Evolutionary conservation across 495 filamentous ascomycete species (phyloP).

Genomic region (Elasticomyces elasticus): DNA sequence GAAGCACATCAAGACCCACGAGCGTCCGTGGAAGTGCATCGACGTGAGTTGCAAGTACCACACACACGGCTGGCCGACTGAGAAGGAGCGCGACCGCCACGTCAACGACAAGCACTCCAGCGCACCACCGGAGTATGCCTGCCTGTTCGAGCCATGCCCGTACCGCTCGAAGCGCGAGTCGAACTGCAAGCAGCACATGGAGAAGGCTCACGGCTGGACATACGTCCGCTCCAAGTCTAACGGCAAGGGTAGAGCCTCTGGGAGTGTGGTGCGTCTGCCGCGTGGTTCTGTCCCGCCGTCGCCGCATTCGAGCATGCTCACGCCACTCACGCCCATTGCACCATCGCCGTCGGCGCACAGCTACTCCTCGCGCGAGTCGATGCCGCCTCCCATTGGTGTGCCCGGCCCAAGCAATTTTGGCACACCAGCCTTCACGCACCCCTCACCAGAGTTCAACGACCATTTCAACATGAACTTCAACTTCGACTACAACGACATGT

Average conservation of each 20-base stretch:
- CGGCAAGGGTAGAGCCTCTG: conserved; percentile 30
- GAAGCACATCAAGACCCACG: conserved; percentile 97
- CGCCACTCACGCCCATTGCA: conserved; percentile 18
- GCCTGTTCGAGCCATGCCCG: conserved; percentile 72
- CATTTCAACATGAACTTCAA: conserved; percentile 25
- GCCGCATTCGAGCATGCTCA: conserved; percentile 15
- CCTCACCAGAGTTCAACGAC: conserved; percentile 15
- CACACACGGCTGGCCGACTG: conserved; percentile 83
- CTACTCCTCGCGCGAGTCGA: conserved; percentile 9
- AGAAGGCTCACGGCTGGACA: conserved; percentile 85
- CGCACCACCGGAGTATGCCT: conserved; percentile 67
- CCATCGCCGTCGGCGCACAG: conserved; percentile 18
- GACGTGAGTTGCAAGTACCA: conserved; percentile 73
- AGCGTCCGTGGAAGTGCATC: conserved; percentile 87
- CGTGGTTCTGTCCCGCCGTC: conserved; percentile 24
- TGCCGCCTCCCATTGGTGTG: conserved; percentile 13
- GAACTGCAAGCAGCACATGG: conserved; percentile 99
- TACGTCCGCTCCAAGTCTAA: conserved; percentile 92
- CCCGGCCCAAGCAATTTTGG: conserved; percentile 19
- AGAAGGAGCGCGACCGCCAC: conserved; percentile 94
- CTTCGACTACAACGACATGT: conserved; percentile 14
- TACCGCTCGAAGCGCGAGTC: conserved; percentile 93
- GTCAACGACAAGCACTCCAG: conserved; percentile 87
- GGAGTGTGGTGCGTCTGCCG: conserved; percentile 17
- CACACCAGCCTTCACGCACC: conserved; percentile 11